Evolutionary conservation across 257 asterid species (phyloP), one percentile per base, ranked within the genome.

Genomic region (Solanum stenotomum): DNA sequence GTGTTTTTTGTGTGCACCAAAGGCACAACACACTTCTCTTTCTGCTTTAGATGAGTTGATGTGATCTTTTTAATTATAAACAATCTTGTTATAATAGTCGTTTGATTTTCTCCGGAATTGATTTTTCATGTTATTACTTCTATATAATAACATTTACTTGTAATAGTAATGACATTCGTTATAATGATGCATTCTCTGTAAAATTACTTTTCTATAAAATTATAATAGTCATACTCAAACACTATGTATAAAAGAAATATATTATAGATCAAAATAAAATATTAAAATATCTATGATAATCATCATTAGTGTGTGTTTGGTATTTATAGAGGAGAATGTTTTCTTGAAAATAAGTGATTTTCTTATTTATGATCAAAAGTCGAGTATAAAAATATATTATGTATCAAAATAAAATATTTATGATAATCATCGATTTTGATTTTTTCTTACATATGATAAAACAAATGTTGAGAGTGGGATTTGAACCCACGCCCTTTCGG

Each of bases 401-500:
- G 59, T 49, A 52, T 52, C 61, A 16, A 52, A 16, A 52, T 52
- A 52, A 49, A 52, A 52, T 52, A 18, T 52, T 16, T 52, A 16
- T 52, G n/a, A 56, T 52, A 52, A 52, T 52, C 3, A 52, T 52
- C 63, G 0, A 52, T 52, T 52, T 16, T 52, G 22, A 46, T 14
- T 46, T 10, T 44, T 44, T 12, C 20, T 13, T 46, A 46, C 56
- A 46, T 46, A 46, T 46, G 56, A 46, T 46, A 46, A 13, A 52
- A 52, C 9, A 18, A 52, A 6, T 52, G 85, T 95, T 93, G 98
- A 95, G 92, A 94, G 97, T 92, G 98, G 97, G 95, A 96, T 95
- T 95, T 88, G 95, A 95, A 95, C 98, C 96, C 98, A 95, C 97
- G 98, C 98, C 98, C 98, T 95, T 95, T 93, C 96, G 98, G 98